Conservation (phyloP, 257 asterid species). For the Solanum arcanum region DNA sequence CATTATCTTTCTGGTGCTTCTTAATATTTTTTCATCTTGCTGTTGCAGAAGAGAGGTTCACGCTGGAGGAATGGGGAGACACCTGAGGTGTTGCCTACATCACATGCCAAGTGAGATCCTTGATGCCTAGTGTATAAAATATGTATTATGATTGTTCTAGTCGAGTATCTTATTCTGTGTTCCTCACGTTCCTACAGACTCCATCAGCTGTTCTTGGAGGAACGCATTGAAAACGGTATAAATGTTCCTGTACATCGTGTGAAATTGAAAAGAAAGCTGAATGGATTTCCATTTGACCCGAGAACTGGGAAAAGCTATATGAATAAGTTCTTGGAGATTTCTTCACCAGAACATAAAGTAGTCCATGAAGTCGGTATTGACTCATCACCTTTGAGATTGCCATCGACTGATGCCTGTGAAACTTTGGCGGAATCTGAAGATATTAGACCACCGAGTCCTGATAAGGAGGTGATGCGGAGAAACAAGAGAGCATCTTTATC, state of each 20-base stretch:
- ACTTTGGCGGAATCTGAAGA: slow-evolving; percentile 27
- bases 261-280: slow-evolving; percentile 71
- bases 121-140: slow-evolving; percentile 1
- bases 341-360: slow-evolving; percentile 65
- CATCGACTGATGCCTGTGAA: slow-evolving; percentile 23
- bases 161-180: background rate
- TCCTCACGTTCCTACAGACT: slow-evolving; percentile 45
- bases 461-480: slow-evolving; percentile 26
- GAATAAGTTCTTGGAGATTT: slow-evolving; percentile 45
- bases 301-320: slow-evolving; percentile 78
- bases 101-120: slow-evolving; percentile 73
- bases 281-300: slow-evolving; percentile 64
- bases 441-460: slow-evolving; percentile 30
- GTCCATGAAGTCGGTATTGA: slow-evolving; percentile 42
- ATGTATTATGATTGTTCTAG: background rate
- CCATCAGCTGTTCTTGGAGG: slow-evolving; percentile 79
- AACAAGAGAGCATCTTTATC: slow-evolving; percentile 19
- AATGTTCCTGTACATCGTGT: slow-evolving; percentile 43
- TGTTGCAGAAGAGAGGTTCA: slow-evolving; percentile 59
- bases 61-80: slow-evolving; percentile 65
- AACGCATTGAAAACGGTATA: slow-evolving; percentile 49
- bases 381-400: slow-evolving; percentile 23
- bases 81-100: slow-evolving; percentile 46
- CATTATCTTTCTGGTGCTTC: background rate
- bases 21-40: background rate